Evolutionary conservation across 768 basidiomycete species (phyloP), one percentile per base, ranked within the genome.

Genomic region (Boletus reticulatus): DNA sequence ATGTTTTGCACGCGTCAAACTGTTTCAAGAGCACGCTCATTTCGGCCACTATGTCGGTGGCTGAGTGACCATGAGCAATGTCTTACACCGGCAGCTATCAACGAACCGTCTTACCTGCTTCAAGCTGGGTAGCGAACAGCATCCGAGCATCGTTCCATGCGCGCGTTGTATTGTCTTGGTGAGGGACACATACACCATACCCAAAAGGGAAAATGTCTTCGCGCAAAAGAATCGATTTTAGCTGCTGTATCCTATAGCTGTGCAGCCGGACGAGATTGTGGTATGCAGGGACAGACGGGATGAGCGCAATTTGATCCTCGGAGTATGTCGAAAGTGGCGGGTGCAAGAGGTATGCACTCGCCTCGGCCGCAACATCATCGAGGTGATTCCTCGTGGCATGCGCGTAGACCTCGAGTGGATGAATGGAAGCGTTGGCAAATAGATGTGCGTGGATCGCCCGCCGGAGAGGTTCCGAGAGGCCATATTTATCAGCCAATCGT

Each of bases 151-250:
- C 70, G 50, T 83, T 78, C 88, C 87, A 89, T 17, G 70, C 63
- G 6, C 69, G 67, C 41, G 59, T 68, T 1, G 83, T 79, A 39
- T 73, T 65, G 27, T 75, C 73, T 46, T 68, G 70, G 68, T 89
- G 87, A 39, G 69, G 65, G n/a, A 71, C 42, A 66, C 88, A 90
- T 55, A 71, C 70, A 4, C 88, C 85, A 54, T 89, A 89, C 20
- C 86, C 85, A 68, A 86, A 83, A 19, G 88, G 88, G 63, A 89
- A 90, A 43, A 89, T 75, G 34, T 84, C 80, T 63, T 88, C 85
- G 20, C 72, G 75, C 38, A 83, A 64, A 17, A 88, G 65, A 7
- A 84, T 70, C 27, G 77, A 74, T 44, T 79, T 78, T 46, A 89
- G 67, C 24, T 75, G 72, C 64, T 78, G 76, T 34, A 83, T 76